These are phyloP conservation scores for Termitomyces sp. DNA, from an alignment of 768 basidiomycete genomes.

Conservation along the genomic window DNA sequence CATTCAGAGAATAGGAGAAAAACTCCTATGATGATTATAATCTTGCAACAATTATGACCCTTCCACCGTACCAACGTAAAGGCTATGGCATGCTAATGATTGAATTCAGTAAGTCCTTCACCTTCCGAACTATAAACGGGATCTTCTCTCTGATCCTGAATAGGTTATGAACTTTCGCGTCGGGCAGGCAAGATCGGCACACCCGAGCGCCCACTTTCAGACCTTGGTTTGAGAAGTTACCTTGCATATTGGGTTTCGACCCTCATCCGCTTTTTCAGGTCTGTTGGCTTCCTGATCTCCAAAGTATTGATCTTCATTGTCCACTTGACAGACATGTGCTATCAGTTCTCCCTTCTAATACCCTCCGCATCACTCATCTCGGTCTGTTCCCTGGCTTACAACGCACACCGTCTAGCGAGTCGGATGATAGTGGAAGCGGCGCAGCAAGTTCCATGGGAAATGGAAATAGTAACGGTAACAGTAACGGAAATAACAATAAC, in stretches of 20 bases:
- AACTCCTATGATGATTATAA: conserved; percentile 96
- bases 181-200: conserved; percentile 77
- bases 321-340: conserved; percentile 42
- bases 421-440: conserved; percentile 12
- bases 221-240: conserved; percentile 88
- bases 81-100: conserved; percentile 96
- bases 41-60: conserved; percentile 91
- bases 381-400: conserved; percentile 38
- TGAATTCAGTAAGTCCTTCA: conserved; percentile 81
- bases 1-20: conserved; percentile 62
- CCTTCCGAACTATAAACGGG: neutral
- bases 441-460: neutral
- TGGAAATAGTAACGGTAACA: neutral
- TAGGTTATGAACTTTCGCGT: conserved; percentile 91
- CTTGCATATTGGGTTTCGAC: conserved; percentile 84
- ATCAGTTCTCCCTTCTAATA: conserved; percentile 53
- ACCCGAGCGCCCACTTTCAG: conserved; percentile 92
- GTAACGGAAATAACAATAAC: neutral
- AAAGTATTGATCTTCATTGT: neutral
- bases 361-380: conserved; percentile 36
- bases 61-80: conserved; percentile 87
- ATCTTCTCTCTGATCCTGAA: neutral
- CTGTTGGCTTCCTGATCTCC: conserved; percentile 8
- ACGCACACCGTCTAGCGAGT: conserved; percentile 27
- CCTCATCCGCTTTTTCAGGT: conserved; percentile 82